Percentiles rank a stretch among this genome's conserved stretches.
Conservation (phyloP, 2,329 filamentous ascomycete species). For the Trichoderma endophyticum region DNA sequence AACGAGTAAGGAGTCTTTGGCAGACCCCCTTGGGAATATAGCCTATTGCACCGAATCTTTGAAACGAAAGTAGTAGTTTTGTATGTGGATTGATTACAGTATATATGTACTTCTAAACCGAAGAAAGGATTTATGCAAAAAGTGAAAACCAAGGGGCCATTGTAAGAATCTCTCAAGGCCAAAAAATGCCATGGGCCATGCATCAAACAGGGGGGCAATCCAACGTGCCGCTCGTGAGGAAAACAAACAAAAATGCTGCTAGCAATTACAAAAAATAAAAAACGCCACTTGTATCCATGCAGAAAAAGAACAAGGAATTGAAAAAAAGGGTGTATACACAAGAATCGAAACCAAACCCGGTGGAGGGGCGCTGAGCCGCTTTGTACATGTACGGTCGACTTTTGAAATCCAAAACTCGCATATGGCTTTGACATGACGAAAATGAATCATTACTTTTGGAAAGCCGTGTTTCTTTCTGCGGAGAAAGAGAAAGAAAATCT, state of each 20-base stretch:
- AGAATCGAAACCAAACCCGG: neutral
- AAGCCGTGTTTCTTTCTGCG: neutral
- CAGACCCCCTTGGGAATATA: neutral
- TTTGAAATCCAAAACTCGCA: neutral
- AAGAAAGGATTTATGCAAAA: neutral
- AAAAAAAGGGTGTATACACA: neutral
- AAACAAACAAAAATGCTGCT: neutral
- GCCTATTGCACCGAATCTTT: neutral
- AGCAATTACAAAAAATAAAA: neutral
- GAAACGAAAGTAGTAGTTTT: neutral
- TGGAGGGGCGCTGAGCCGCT: neutral
- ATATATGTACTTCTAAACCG: neutral
- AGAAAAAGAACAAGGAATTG: neutral
- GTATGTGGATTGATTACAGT: neutral
- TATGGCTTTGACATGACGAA: neutral
- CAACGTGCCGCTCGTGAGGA: neutral
- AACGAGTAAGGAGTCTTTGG: neutral
- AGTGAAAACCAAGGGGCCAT: neutral
- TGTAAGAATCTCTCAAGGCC: neutral
- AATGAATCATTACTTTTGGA: neutral
- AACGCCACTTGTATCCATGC: neutral
- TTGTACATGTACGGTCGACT: neutral
- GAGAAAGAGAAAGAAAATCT: neutral
- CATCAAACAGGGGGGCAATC: neutral
- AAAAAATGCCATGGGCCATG: neutral